These are phyloP conservation scores for Boletus eberwhitei DNA, from an alignment of 768 basidiomycete species.

Conservation along the genomic window DNA sequence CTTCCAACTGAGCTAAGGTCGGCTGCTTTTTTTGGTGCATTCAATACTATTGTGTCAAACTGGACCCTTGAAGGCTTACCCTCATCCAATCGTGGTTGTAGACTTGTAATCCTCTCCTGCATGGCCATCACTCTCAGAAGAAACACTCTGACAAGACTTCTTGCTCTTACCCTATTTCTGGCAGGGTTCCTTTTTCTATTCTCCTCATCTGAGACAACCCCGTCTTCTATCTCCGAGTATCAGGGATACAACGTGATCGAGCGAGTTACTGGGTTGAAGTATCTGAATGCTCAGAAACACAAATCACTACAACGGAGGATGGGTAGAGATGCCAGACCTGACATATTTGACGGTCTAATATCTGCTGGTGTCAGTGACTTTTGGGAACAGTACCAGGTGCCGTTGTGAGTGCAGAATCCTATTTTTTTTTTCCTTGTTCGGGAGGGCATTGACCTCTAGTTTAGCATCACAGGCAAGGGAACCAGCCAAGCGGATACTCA, in stretches of 20 bases:
- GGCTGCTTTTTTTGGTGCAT: neutral
- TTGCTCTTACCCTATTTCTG: conserved; percentile 21
- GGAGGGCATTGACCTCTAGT: neutral
- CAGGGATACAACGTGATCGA: conserved; percentile 61
- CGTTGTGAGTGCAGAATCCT: conserved; percentile 61
- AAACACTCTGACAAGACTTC: conserved; percentile 23
- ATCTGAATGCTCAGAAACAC: conserved; percentile 84
- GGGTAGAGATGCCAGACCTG: conserved; percentile 81
- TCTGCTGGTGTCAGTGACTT: conserved; percentile 78
- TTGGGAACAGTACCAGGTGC: conserved; percentile 90
- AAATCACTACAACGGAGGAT: conserved; percentile 84
- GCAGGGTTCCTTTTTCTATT: conserved; percentile 19
- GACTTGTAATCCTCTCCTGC: too few relatives aligned
- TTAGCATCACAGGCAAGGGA: conserved; percentile 74
- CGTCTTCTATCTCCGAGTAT: conserved; percentile 40
- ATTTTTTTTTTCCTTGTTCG: neutral
- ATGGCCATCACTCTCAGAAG: conserved; percentile 33
- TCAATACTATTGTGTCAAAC: too few relatives aligned
- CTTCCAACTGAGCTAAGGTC: conserved; percentile 46
- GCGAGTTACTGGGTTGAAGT: conserved; percentile 58
- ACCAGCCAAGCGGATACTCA: conserved; percentile 90
- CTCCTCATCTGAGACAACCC: conserved; percentile 12
- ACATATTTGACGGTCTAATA: conserved; percentile 75
- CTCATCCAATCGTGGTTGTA: too few relatives aligned
- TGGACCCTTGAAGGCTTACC: neutral